Base-by-base conservation (phyloP, 2,329 filamentous ascomycete species). In the Myriangium duriaei region DNA sequence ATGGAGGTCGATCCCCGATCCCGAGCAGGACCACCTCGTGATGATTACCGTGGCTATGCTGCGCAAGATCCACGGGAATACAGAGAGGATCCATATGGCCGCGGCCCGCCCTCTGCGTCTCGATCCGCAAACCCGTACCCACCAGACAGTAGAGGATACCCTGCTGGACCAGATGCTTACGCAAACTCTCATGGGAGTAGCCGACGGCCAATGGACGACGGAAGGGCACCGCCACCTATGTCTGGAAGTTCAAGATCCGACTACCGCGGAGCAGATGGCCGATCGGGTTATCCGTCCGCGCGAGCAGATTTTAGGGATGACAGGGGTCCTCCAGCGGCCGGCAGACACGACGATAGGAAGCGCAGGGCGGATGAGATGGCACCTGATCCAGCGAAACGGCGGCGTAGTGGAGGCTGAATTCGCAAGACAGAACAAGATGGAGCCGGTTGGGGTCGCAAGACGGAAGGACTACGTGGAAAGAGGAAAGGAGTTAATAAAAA, bases 361-460 rank as follows among this genome's bases (percentile, higher is more conserved):
- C 43, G 37, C 14, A 45, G 43, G 24, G 45, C 26, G 2, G 44
- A 45, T 13, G 46, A 39, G 5, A 39, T 32, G 30, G 31, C 11
- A 16, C 34, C 30, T 24, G 32, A 44, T 15, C 39, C 43, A n/a
- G 39, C 37, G 3, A 48, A 44, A 15, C 38, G 45, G 19, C 42
- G 44, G 26, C 33, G 46, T 11, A 43, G 42, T 34, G 42, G 42
- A 26, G 21, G n/a, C n/a, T n/a, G n/a, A n/a, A n/a, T n/a, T n/a
- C n/a, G n/a, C n/a, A n/a, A n/a, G n/a, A n/a, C n/a, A n/a, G n/a
- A n/a, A n/a, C n/a, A n/a, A n/a, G n/a, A n/a, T n/a, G n/a, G n/a
- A n/a, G n/a, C n/a, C n/a, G n/a, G n/a, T n/a, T n/a, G n/a, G n/a
- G n/a, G n/a, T n/a, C n/a, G n/a, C n/a, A n/a, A n/a, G n/a, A n/a